phyloP scores from a whole-genome alignment of 495 filamentous ascomycete genomes.

The Chaetomidium leptoderma region DNA sequence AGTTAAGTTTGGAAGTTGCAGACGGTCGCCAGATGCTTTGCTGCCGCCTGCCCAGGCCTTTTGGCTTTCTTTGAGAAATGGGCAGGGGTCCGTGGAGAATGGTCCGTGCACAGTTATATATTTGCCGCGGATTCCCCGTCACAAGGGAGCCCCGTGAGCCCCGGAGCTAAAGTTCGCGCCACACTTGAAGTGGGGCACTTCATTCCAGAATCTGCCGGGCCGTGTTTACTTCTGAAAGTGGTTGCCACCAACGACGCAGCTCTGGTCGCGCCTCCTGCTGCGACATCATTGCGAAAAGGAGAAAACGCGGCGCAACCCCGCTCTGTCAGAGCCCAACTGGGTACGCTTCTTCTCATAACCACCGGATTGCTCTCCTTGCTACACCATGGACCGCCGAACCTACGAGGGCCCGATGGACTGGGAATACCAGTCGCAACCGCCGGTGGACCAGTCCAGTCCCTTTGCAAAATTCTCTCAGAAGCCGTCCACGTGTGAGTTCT shows the following conservation, averaged over 20 bases:
- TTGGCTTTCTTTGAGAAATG: conserved; percentile 5
- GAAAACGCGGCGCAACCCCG: conserved; percentile 11
- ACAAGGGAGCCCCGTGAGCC: not conserved
- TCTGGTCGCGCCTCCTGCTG: conserved; percentile 12
- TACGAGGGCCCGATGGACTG: conserved; percentile 50
- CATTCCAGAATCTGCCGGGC: conserved; percentile 15
- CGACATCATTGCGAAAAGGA: not conserved
- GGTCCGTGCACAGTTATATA: not conserved
- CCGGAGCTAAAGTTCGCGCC: too few species aligned
- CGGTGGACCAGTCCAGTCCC: conserved; percentile 46
- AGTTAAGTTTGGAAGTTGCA: not conserved
- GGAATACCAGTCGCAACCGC: conserved; percentile 44
- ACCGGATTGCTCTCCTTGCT: not conserved
- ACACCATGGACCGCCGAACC: conserved; percentile 41
- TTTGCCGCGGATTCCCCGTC: conserved; percentile 10
- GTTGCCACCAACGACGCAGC: conserved; percentile 32
- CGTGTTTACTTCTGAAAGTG: conserved; percentile 28
- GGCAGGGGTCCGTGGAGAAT: not conserved
- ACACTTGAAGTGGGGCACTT: conserved; percentile 7
- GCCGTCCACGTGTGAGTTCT: conserved; percentile 24
- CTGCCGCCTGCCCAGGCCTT: too few species aligned
- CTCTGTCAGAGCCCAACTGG: not conserved
- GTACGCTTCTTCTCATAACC: not conserved
- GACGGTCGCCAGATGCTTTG: not conserved
- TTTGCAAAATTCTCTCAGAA: conserved; percentile 39